Conservation (phyloP, 2,329 filamentous ascomycete species). For the Ophiocordyceps australis region DNA sequence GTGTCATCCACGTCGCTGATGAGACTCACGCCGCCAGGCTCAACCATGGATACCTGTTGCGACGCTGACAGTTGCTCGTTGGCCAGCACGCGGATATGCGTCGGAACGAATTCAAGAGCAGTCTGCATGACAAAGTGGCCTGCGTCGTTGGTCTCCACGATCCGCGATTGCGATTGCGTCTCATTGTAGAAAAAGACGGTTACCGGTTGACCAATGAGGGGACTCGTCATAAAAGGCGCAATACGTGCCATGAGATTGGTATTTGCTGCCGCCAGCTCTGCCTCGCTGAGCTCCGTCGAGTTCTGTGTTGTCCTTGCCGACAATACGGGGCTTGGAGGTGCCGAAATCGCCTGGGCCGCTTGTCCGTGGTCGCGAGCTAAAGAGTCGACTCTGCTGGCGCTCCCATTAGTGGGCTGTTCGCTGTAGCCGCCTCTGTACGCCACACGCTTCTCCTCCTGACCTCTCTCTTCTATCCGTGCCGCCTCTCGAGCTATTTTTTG, state of each 20-base stretch:
- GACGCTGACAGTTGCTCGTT: slow-evolving; percentile 71
- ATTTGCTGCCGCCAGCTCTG: slow-evolving; percentile 66
- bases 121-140: slow-evolving; percentile 76
- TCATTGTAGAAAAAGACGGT: slow-evolving; percentile 95
- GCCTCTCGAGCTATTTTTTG: slow-evolving; percentile 59
- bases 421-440: slow-evolving; percentile 60
- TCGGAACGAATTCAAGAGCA: slow-evolving; percentile 76
- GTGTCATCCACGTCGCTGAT: slow-evolving; percentile 98
- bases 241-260: slow-evolving; percentile 74
- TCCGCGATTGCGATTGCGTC: slow-evolving; percentile 61
- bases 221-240: slow-evolving; percentile 76
- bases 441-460: slow-evolving; percentile 51
- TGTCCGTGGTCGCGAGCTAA: no score
- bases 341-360: no score
- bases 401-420: no score
- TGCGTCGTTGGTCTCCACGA: slow-evolving; percentile 68
- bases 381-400: no score
- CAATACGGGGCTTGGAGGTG: slow-evolving; percentile 23
- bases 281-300: slow-evolving; percentile 46
- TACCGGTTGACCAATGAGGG: slow-evolving; percentile 58
- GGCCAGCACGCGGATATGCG: slow-evolving; percentile 71
- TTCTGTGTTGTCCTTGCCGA: slow-evolving; percentile 16
- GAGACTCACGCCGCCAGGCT: slow-evolving; percentile 66
- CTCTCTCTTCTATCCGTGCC: slow-evolving; percentile 54
- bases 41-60: slow-evolving; percentile 59